Evolutionary conservation across 768 basidiomycete genomes (phyloP).

Genomic region (Mycena crocata): DNA sequence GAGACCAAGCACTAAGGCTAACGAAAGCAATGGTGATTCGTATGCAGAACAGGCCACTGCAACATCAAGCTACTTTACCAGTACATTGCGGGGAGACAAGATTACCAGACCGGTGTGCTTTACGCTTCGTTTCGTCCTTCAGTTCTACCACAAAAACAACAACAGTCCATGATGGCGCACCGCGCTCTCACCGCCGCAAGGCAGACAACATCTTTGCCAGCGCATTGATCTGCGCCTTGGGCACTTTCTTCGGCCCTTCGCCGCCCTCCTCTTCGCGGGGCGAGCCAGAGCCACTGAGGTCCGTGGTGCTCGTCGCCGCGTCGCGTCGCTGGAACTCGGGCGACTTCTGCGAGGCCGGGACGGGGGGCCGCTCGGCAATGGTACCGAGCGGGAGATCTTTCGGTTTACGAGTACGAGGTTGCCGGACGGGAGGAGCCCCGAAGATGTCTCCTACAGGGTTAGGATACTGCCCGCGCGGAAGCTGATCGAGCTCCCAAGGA

Average conservation of each 20-base stretch:
- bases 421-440: conserved; percentile 69
- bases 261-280: conserved; percentile 56
- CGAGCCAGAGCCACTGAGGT: conserved; percentile 58
- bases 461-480: conserved; percentile 73
- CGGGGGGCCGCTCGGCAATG: conserved; percentile 74
- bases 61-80: conserved; percentile 63
- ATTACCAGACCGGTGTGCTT: conserved; percentile 51
- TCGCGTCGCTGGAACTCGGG: conserved; percentile 65
- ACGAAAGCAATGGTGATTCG: conserved; percentile 36
- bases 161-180: conserved; percentile 34
- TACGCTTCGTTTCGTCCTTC: conserved; percentile 29
- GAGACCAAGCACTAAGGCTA: conserved; percentile 27
- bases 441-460: conserved; percentile 70
- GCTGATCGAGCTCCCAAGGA: conserved; percentile 78
- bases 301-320: conserved; percentile 81
- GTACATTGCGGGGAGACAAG: conserved; percentile 57
- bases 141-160: conserved; percentile 30
- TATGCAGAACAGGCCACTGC: conserved; percentile 47
- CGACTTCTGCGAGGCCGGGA: conserved; percentile 55
- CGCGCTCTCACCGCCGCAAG: conserved; percentile 67
- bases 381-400: conserved; percentile 79
- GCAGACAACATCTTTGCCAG: conserved; percentile 94
- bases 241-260: conserved; percentile 77
- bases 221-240: conserved; percentile 90
- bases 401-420: conserved; percentile 73